Base-by-base conservation (phyloP, 805 yeast genomes). In the Debaryomyces hansenii region DNA sequence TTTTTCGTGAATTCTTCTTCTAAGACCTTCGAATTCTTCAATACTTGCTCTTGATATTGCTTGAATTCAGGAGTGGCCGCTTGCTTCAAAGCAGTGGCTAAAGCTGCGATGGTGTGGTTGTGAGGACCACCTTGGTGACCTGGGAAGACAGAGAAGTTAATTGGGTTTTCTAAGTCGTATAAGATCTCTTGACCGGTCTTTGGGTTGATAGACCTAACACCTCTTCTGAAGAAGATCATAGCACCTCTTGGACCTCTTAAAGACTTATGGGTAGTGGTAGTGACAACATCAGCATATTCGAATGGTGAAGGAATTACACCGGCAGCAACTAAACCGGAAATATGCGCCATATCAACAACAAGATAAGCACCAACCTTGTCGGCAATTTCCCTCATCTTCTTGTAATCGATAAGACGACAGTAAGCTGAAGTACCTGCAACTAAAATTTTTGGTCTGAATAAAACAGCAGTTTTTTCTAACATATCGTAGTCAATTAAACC, bases 41-140 rank as follows among this genome's bases (percentile, higher is more conserved):
- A 80, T 24, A 92, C 96, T 56, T 82, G 80, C 63, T 80, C 71
- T 74, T 92, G 98, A 75, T 92, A 92, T 59, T 82, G 78, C 67
- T 80, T 85, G 76, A 84, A 92, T 68, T 89, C 97, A 33, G 96
- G 96, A 40, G 92, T 78, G 43, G 81, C 75, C 47, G 96, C 91
- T 77, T 92, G 98, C 65, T 89, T 89, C 62, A 92, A 80, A 33
- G 98, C 98, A 47, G 90, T 92, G 28, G 98, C 96, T 58, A 92
- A 78, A 16, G 98, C 98, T 53, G 96, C 83, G 63, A 92, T 92
- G 59, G 98, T 92, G 73, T 92, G 97, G 77, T 92, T 92, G 72
- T 92, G 98, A 57, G 99, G 99, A 64, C 99, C 99, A 77, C 99
- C 99, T 78, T 92, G 99, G 70, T 92, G 98, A 54, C 96, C 98